Evolutionary conservation across 306 rosid genomes (phyloP), one percentile per base, ranked within the genome.

Genomic region (Quillaja saponaria): DNA sequence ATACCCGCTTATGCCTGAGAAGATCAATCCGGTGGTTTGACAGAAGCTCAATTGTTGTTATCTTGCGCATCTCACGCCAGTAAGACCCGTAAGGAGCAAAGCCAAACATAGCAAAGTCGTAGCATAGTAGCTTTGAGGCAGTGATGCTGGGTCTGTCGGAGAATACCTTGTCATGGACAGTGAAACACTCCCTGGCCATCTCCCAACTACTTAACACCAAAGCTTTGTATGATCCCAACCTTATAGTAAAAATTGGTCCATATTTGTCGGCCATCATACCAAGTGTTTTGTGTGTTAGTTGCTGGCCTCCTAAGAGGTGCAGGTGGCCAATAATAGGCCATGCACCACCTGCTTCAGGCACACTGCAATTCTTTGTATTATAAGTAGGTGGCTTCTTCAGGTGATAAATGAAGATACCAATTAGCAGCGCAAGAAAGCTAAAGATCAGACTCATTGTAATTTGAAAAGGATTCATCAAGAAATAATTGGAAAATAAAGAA

Each of bases 321-420:
- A 78, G 72, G 42, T 78, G 77, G 49, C 81, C 81, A 1, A 70
- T 53, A 20, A 76, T 10, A 13, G 81, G 81, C 72, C 58, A 76
- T 58, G 81, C 72, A 12, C 72, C 65, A 13, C 64, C 60, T 13
- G 76, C 76, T 51, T 52, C 49, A 0, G 77, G 81, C 7, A 48
- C 57, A 1, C 45, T 69, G 12, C 40, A 48, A 51, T 46, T 46
- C 37, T 40, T 69, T 11, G 13, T 28, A 5, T 49, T 48, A 58
- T 41, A 3, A 13, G 37, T 28, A 31, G 17, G 1, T 21, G 61
- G 12, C 34, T 13, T 75, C 34, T 14, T 68, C 33, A 38, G n/a
- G 57, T 18, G 34, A 48, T 62, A 63, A 59, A 48, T 44, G 31
- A 63, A 34, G 44, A 55, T 35, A 41, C 19, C 39, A 59, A 75